phyloP scores from a whole-genome alignment of 805 yeast genomes.

The Yarrowia sp. region DNA sequence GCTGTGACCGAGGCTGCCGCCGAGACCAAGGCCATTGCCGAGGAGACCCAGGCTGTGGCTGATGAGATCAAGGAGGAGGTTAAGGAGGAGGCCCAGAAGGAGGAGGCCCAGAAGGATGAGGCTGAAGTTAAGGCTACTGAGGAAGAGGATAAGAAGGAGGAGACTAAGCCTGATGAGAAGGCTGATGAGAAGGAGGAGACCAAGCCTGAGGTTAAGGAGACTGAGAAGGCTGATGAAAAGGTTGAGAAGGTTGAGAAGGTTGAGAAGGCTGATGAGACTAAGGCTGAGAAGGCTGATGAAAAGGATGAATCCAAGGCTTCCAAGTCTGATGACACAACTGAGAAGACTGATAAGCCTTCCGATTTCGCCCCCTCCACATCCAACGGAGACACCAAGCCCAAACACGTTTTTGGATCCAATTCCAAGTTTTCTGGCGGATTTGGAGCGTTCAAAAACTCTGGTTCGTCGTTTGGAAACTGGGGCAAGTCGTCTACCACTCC shows the following conservation, averaged over 20 bases:
- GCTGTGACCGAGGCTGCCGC: conserved; percentile 21
- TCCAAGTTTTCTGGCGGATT: conserved; percentile 39
- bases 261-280: conserved; percentile 38
- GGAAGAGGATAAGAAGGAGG: conserved; percentile 22
- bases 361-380: background rate
- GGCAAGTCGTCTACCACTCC: conserved; percentile 11
- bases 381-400: conserved; percentile 11
- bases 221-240: background rate
- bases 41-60: conserved; percentile 7
- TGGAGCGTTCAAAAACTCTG: conserved; percentile 45
- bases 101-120: conserved; percentile 8
- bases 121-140: conserved; percentile 24
- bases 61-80: conserved; percentile 9
- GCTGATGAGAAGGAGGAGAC: conserved; percentile 25
- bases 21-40: conserved; percentile 19
- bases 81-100: background rate
- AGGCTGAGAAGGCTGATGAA: background rate
- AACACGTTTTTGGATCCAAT: conserved; percentile 50
- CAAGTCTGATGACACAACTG: background rate
- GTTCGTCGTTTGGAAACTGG: conserved; percentile 9
- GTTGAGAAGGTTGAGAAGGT: background rate
- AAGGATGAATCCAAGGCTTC: no score
- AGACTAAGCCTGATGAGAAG: conserved; percentile 5
- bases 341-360: background rate
- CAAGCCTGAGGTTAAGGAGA: conserved; percentile 37